These are phyloP conservation scores for Leonotis leonurus DNA, from an alignment of 257 asterid species.

Conservation along the genomic window DNA sequence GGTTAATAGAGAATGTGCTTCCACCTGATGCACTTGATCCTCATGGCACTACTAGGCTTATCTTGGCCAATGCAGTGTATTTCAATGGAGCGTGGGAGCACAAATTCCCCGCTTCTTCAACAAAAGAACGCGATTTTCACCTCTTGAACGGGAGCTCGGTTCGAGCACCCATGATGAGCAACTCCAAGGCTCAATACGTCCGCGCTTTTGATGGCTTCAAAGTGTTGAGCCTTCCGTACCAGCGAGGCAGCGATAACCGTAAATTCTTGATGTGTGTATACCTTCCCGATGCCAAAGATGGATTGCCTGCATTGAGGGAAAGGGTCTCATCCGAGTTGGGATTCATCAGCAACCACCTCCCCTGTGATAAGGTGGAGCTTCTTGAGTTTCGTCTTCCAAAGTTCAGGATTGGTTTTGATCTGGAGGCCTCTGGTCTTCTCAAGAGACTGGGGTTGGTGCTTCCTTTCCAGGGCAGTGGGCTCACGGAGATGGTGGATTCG, in stretches of 20 bases:
- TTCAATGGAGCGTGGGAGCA: neutral
- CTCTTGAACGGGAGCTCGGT: neutral
- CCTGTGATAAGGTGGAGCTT: fast-evolving
- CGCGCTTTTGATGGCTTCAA: neutral
- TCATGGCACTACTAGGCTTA: too few species aligned
- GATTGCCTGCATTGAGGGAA: neutral
- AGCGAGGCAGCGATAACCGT: neutral
- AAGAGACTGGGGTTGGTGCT: neutral
- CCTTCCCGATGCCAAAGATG: neutral
- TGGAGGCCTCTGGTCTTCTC: neutral
- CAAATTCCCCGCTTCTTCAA: neutral
- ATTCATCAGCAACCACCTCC: neutral
- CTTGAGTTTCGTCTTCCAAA: neutral
- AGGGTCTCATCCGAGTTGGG: neutral
- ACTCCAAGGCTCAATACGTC: neutral
- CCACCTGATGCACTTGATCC: too few species aligned
- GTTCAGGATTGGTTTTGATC: neutral
- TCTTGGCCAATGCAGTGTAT: too few species aligned
- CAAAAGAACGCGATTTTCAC: neutral
- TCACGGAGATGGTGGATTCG: neutral
- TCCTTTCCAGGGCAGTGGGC: neutral
- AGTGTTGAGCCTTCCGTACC: neutral
- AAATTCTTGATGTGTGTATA: neutral
- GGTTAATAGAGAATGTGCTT: too few species aligned
- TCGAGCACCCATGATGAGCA: neutral